Base-by-base conservation (phyloP, 1,139 yeast genomes). In the Debaryomyces sp. region DNA sequence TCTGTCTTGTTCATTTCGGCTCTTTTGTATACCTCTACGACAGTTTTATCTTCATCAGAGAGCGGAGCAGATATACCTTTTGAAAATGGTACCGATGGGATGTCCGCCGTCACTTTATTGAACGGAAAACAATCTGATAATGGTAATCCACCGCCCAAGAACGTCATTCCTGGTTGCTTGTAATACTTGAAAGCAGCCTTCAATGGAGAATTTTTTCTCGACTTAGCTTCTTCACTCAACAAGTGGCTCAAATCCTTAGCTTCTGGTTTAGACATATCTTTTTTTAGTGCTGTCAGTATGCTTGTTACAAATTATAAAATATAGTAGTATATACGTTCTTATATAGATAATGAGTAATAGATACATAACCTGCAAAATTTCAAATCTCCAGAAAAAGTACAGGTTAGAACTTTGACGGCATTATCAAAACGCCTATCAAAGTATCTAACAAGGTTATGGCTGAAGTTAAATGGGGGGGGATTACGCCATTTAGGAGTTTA, bases 141-240 rank as follows among this genome's bases (percentile, higher is more conserved):
- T 17, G 99, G 99, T 59, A 94, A 80, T 6, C 99, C 99, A 56
- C 99, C 99, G 48, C 97, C 99, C 53, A 94, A 81, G 63, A 91
- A 91, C 49, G 92, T 84, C 64, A 94, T 77, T 46, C 85, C 83
- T 40, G 96, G 96, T 56, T 82, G 78, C 41, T 76, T 75, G 64
- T 75, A 87, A 73, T 87, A 87, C 64, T 82, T 84, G 77, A 91
- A 89, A 18, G 96, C 96, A 41, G 82, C 73, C 72, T 94, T 94
- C 68, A 94, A 79, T 13, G 90, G 87, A 15, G 97, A 90, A 30
- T 87, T 82, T 50, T 79, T 75, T 72, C 99, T 88, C 22, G 86
- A 71, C 55, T 77, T 78, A 42, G 97, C 84, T 71, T 94, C 98
- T 6, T 71, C 81, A 18, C 97, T 89, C 54, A 89, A 78, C 55